Evolutionary conservation across 176 grass and related monocot species (phyloP), one percentile per base, ranked within the genome.

Genomic region (Coix lacrymajobi): DNA sequence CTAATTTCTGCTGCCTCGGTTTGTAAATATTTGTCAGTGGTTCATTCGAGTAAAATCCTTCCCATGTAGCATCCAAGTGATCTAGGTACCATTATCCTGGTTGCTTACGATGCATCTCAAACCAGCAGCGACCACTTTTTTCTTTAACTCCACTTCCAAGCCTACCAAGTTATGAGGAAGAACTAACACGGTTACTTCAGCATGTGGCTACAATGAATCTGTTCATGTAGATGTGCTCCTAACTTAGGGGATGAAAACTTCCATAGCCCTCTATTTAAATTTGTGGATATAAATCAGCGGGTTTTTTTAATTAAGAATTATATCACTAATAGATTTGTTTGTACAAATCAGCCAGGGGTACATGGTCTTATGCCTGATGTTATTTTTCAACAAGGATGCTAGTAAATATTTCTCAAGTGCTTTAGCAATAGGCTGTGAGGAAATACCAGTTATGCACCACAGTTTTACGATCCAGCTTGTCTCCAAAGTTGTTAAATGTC

Each of bases 81-180:
- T 97, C 95, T 33, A 97, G 89, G 78, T 97, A 97, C 95, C 95
- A 97, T 94, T 94, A 74, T 97, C 90, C 77, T 97, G 92, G 86
- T 97, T 92, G 92, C 95, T 97, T 4, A 97, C 90, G 29, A 97
- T 91, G 81, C 95, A 97, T 87, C 92, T 92, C 63, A 97, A 77
- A 58, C 95, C 95, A 75, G 84, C 81, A 58, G 89, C 78, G 79
- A 92, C 95, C 29, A 89, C 92, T 76, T 78, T 85, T 85, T 67
- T 87, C 38, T 33, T 92, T 90, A 85, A 97, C 95, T 79, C 92
- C 92, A 62, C 80, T 64, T 71, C 90, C 88, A 31, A 97, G 90
- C 95, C 95, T 97, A 64, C 58, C 62, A 77, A 84, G 40, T 81
- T 51, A 70, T 43, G 11, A 73, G 4, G n/a, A 43, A 37, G 78